A percentile compares a stretch with the other conserved stretches of the same genome.
Conservation (phyloP, 2,329 filamentous ascomycete genomes). For the Stachybotrys echinatus region DNA sequence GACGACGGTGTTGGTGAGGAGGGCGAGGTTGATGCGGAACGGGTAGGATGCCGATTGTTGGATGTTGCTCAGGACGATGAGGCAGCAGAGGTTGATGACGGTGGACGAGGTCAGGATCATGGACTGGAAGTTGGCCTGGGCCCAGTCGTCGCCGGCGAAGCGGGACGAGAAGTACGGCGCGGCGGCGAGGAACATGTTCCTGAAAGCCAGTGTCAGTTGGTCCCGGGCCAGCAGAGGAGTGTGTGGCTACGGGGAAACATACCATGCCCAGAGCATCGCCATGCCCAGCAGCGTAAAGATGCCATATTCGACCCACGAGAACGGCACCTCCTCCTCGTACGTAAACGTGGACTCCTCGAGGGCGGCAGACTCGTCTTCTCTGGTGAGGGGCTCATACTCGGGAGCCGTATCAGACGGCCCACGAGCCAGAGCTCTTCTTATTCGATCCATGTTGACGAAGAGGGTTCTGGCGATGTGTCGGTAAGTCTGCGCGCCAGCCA, state of each 20-base stretch:
- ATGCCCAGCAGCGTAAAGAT: conserved; percentile 83
- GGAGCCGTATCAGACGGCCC: conserved; percentile 12
- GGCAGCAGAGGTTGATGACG: conserved; percentile 70
- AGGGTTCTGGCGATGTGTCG: too few species aligned
- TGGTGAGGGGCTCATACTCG: conserved; percentile 27
- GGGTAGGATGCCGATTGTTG: conserved; percentile 85
- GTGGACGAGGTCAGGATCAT: conserved; percentile 84
- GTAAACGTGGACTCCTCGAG: conserved; percentile 21
- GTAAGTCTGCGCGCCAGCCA: too few species aligned
- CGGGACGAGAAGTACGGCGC: conserved; percentile 87
- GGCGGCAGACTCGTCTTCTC: conserved; percentile 17
- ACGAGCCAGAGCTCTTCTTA: conserved; percentile 14
- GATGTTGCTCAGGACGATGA: conserved; percentile 71
- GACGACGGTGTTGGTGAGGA: conserved; percentile 70
- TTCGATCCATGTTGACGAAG: conserved; percentile 17
- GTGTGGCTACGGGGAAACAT: conserved; percentile 22
- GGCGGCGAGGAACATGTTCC: conserved; percentile 98
- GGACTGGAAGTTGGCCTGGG: conserved; percentile 80
- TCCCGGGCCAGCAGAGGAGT: background rate
- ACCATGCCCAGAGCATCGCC: conserved; percentile 98
- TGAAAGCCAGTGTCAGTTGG: conserved; percentile 25
- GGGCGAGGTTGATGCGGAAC: conserved; percentile 71
- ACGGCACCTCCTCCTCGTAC: conserved; percentile 42
- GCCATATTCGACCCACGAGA: conserved; percentile 81
- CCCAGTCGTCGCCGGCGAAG: conserved; percentile 65